Evolutionary conservation across 2,329 filamentous ascomycete species (phyloP), one percentile per base, ranked within the genome.

Genomic region (Xylariomycetidae sp.): DNA sequence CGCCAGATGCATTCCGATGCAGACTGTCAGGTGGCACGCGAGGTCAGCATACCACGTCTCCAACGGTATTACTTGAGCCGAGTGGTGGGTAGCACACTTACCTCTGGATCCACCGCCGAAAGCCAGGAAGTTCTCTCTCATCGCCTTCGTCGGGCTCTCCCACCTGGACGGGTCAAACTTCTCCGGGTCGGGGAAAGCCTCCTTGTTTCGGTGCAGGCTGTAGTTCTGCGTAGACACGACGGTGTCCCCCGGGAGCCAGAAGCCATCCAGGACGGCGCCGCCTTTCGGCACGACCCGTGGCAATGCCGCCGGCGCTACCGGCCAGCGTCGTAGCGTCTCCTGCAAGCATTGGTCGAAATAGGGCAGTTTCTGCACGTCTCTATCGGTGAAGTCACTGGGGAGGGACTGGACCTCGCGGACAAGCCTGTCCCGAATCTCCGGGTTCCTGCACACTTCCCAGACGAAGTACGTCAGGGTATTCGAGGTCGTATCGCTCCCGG

Each of bases 1-100:
- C 1, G 76, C 75, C 14, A 81, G 59, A 38, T 79, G 72, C 16
- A 74, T 56, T 2, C 76, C 76, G 12, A 82, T 58, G 39, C 77
- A 81, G 3, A 53, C 56, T 62, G 38, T 16, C 11, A 14, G 10
- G 4, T n/a, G n/a, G n/a, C n/a, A 19, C 8, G 7, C 12, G n/a
- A 11, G n/a, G 16, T 36, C 14, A 31, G 12, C 22, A 12, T 22
- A 5, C 18, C 17, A 23, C 9, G 13, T 16, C 14, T 8, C 15
- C 28, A 7, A 29, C n/a, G 10, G 3, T 16, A 6, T 6, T 23
- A 25, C 3, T 14, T 19, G 25, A 13, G 25, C 22, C 5, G 16
- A 13, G 14, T 13, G 13, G 25, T n/a, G 16, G 22, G n/a, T n/a
- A 11, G 17, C 10, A 31, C 23, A 40, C 50, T 36, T 40, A 56